Conservation (phyloP, 371 early-diverging fungal genomes). For the Apophysomyces variabilis region DNA sequence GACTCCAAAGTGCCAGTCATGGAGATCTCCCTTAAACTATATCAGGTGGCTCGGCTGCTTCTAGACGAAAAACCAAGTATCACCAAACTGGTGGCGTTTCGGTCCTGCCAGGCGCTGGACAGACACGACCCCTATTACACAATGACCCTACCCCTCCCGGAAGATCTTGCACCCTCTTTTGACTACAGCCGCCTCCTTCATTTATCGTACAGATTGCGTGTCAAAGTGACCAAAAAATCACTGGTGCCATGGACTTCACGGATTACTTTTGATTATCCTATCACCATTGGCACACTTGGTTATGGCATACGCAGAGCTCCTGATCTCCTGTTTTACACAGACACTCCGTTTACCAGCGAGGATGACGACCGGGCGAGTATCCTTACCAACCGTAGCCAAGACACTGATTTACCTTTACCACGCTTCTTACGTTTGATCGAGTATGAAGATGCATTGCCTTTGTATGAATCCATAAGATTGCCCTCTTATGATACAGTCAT, state of each 20-base stretch:
- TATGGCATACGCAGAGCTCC: slow-evolving; percentile 36
- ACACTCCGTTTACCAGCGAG: not conserved
- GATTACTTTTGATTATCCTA: slow-evolving; percentile 25
- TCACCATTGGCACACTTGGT: slow-evolving; percentile 44
- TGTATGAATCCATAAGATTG: slow-evolving; percentile 30
- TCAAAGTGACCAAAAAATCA: slow-evolving; percentile 29
- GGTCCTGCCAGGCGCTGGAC: not conserved
- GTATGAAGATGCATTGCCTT: slow-evolving; percentile 39
- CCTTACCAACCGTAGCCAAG: not conserved
- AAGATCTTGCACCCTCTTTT: slow-evolving; percentile 31
- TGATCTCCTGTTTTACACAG: slow-evolving; percentile 22
- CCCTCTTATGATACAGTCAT: slow-evolving; percentile 13
- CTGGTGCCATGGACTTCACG: slow-evolving; percentile 19
- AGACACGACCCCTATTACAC: slow-evolving; percentile 19
- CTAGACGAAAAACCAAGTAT: slow-evolving; percentile 14
- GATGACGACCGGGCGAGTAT: slow-evolving; percentile 6
- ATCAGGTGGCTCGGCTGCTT: slow-evolving; percentile 16
- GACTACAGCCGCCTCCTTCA: slow-evolving; percentile 32
- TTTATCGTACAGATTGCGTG: slow-evolving; percentile 28
- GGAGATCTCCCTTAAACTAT: slow-evolving; percentile 4
- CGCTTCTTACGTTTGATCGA: slow-evolving; percentile 34
- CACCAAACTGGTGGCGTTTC: not conserved
- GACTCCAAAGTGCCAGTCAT: not conserved
- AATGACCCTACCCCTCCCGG: slow-evolving; percentile 26
- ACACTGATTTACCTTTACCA: slow-evolving; percentile 10